These are phyloP conservation scores for Chernovozyma sophiae-reginae DNA, from an alignment of 1,139 yeast genomes.

Conservation along the genomic window DNA sequence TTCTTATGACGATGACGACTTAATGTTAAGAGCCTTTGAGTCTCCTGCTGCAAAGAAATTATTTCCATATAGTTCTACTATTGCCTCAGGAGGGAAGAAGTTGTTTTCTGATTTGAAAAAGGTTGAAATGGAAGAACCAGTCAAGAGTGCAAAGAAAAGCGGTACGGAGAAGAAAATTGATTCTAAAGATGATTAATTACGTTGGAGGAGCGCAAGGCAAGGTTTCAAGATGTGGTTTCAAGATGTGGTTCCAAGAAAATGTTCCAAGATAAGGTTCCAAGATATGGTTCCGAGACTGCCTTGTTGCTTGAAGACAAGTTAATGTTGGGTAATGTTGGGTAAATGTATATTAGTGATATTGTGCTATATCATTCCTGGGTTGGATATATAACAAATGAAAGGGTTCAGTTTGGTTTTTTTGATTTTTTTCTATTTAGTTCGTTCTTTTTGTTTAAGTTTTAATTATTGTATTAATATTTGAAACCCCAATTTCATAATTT, in stretches of 20 bases:
- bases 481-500: no score
- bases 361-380: no score
- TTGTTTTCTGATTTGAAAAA: slow-evolving; percentile 19
- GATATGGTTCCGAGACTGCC: no score
- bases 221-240: slow-evolving; percentile 1
- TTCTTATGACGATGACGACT: slow-evolving; percentile 55
- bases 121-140: slow-evolving; percentile 7
- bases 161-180: slow-evolving; percentile 7
- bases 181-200: slow-evolving; percentile 2
- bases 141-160: slow-evolving; percentile 4
- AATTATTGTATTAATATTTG: not conserved
- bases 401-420: no score
- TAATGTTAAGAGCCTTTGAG: slow-evolving; percentile 43
- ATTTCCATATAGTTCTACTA: slow-evolving; percentile 7
- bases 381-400: no score
- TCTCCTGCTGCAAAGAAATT: slow-evolving; percentile 20
- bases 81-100: slow-evolving; percentile 13
- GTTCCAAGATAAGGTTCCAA: no score
- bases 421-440: not conserved
- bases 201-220: not conserved
- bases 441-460: not conserved
- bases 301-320: no score
- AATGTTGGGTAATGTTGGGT: no score
- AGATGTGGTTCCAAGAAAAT: no score
- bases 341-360: slow-evolving; percentile 1